These are phyloP conservation scores for Yamadazyma sp. DNA, from an alignment of 1,139 yeast genomes.

Conservation along the genomic window DNA sequence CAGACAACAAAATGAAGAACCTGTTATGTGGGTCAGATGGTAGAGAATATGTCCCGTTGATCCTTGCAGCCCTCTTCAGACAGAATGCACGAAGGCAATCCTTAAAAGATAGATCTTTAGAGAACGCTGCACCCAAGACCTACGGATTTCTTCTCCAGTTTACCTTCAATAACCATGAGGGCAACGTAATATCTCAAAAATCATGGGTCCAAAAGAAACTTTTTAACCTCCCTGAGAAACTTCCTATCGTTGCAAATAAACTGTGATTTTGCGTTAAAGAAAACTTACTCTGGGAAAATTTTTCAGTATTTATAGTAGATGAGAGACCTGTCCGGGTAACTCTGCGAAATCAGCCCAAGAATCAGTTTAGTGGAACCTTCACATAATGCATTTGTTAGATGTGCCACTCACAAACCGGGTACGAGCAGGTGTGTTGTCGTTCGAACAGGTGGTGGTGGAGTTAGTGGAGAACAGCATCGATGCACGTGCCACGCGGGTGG, in stretches of 20 bases:
- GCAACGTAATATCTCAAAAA: constrained; percentile 56
- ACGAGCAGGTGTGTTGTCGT: background rate
- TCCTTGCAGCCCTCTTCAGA: constrained; percentile 81
- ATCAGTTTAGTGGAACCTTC: background rate
- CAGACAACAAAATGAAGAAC: too few species aligned
- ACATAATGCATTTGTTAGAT: background rate
- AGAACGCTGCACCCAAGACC: constrained; percentile 87
- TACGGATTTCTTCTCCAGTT: constrained; percentile 64
- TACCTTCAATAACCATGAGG: constrained; percentile 34
- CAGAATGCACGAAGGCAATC: constrained; percentile 81
- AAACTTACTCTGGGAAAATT: constrained; percentile 5
- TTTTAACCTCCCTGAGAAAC: constrained; percentile 43
- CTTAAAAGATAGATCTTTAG: constrained; percentile 58
- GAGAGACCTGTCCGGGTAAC: constrained; percentile 10
- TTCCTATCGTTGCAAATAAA: constrained; percentile 12
- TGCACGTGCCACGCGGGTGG: constrained; percentile 66
- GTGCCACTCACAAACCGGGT: background rate
- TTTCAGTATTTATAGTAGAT: constrained; percentile 6
- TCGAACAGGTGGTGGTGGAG: constrained; percentile 59
- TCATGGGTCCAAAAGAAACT: constrained; percentile 63
- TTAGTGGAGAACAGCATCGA: constrained; percentile 79
- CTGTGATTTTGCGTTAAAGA: constrained; percentile 15
- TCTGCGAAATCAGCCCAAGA: background rate
- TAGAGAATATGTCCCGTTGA: constrained; percentile 52
- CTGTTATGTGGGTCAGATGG: too few species aligned